A percentile compares a stretch with the other conserved stretches of the same genome.
These are phyloP conservation scores for Phaffomyces opuntiae DNA, from an alignment of 805 yeast genomes.

Conservation along the genomic window DNA sequence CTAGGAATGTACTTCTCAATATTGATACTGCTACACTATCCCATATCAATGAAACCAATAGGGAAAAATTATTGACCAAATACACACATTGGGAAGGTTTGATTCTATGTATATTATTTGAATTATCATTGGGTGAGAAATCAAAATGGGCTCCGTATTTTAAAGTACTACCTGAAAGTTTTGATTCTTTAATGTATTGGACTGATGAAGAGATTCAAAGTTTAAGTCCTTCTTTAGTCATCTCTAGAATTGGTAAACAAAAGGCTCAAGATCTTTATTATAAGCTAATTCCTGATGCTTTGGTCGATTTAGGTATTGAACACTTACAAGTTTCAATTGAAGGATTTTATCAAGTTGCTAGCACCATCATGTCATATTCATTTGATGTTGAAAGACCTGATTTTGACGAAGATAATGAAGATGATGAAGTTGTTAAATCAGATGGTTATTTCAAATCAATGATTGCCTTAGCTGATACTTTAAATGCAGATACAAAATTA, in stretches of 20 bases:
- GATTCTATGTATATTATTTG: conserved; percentile 61
- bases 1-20: conserved; percentile 50
- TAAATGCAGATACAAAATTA: conserved; percentile 75
- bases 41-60: conserved; percentile 25
- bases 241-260: conserved; percentile 63
- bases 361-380: conserved; percentile 81
- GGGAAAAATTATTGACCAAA: conserved; percentile 29
- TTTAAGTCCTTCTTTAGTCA: conserved; percentile 64
- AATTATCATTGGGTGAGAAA: conserved; percentile 35
- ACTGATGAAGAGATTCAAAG: conserved; percentile 43
- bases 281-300: conserved; percentile 33
- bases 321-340: conserved; percentile 38
- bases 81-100: conserved; percentile 74
- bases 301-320: conserved; percentile 32
- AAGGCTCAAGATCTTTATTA: conserved; percentile 57
- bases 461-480: conserved; percentile 90
- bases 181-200: conserved; percentile 82
- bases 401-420: conserved; percentile 28
- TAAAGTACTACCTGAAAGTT: conserved; percentile 55
- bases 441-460: conserved; percentile 60
- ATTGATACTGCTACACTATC: conserved; percentile 48
- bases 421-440: conserved; percentile 30
- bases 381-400: conserved; percentile 63
- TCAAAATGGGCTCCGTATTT: conserved; percentile 70
- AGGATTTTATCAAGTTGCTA: conserved; percentile 66